phyloP scores from a whole-genome alignment of 2,329 filamentous ascomycete genomes.

The Anisogramma anomala region DNA sequence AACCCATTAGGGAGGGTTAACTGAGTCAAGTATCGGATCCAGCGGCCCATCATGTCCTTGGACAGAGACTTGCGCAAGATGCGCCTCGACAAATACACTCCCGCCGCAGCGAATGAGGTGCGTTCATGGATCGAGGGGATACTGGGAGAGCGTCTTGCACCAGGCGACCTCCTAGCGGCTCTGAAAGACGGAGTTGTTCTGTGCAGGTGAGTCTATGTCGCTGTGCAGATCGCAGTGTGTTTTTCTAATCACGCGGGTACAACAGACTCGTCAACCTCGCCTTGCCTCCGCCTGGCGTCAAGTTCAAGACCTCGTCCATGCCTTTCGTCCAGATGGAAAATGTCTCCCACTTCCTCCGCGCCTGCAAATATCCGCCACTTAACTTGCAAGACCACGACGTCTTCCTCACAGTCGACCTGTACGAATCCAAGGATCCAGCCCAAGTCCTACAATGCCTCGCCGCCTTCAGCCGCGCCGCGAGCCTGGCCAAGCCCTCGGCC shows the following conservation, averaged over 20 bases:
- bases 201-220: conserved; percentile 58
- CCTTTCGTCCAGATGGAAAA: conserved; percentile 99
- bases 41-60: conserved; percentile 47
- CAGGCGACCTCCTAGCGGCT: conserved; percentile 68
- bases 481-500: conserved; percentile 57
- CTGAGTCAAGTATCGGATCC: neutral
- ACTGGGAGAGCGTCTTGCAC: conserved; percentile 60
- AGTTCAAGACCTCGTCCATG: conserved; percentile 87
- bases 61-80: conserved; percentile 92
- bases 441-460: conserved; percentile 89
- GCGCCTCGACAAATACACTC: conserved; percentile 87
- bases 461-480: conserved; percentile 81
- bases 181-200: conserved; percentile 86
- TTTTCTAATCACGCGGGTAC: neutral
- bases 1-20: too few species aligned
- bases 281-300: conserved; percentile 64
- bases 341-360: conserved; percentile 87
- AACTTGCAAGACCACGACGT: conserved; percentile 87
- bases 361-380: conserved; percentile 73
- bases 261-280: conserved; percentile 70
- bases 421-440: conserved; percentile 87
- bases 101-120: conserved; percentile 75
- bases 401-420: conserved; percentile 94
- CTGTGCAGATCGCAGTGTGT: neutral
- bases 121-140: conserved; percentile 75